A percentile compares a stretch with the other conserved stretches of the same genome.
phyloP scores from a whole-genome alignment of 306 rosid genomes.

The Malus sieversii region DNA sequence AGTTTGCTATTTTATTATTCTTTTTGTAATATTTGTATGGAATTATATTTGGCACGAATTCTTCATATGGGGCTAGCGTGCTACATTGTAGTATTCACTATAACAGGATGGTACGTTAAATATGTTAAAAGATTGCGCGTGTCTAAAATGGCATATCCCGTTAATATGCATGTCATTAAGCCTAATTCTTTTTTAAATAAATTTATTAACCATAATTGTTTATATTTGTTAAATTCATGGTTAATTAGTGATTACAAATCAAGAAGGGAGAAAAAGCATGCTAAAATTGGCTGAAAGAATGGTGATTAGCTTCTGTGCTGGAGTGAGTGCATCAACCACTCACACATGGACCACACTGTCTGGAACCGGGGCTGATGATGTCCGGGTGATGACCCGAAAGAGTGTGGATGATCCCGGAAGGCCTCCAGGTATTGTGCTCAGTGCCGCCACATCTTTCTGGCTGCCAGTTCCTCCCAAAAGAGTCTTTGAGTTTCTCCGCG shows the following conservation, averaged over 20 bases:
- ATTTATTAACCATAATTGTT: background rate
- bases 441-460: slow-evolving; percentile 98
- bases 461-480: slow-evolving; percentile 80
- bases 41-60: background rate
- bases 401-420: slow-evolving; percentile 93
- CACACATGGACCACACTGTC: slow-evolving; percentile 90
- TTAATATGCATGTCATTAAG: background rate
- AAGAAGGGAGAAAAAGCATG: slow-evolving; percentile 96
- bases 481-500: slow-evolving; percentile 86
- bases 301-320: slow-evolving; percentile 92
- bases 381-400: slow-evolving; percentile 89
- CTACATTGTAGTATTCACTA: background rate
- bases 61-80: background rate
- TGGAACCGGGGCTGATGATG: slow-evolving; percentile 93
- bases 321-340: slow-evolving; percentile 95
- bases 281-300: slow-evolving; percentile 91
- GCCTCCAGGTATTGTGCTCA: slow-evolving; percentile 89
- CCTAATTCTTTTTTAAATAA: background rate
- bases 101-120: background rate
- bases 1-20: background rate
- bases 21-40: background rate
- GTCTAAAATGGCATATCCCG: background rate
- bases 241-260: slow-evolving; percentile 68
- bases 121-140: background rate
- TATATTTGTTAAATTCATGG: background rate